These are phyloP conservation scores for Aspergillus homomorphus DNA, from an alignment of 495 filamentous ascomycete species.

Conservation along the genomic window DNA sequence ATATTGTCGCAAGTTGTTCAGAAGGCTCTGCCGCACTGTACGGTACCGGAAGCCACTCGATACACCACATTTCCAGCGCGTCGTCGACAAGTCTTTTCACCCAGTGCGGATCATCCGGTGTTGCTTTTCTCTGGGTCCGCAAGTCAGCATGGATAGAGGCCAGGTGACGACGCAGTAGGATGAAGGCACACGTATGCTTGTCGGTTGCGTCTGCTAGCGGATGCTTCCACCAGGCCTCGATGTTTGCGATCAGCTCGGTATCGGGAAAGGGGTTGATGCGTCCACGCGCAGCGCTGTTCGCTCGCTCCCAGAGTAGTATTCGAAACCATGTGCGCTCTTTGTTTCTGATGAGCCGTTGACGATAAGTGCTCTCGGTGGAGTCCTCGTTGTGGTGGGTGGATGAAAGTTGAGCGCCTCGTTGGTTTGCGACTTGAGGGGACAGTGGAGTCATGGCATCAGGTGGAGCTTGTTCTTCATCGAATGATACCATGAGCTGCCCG, in stretches of 20 bases:
- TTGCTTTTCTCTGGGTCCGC: neutral
- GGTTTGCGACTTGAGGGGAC: too few relatives aligned
- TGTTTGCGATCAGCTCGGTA: conserved; percentile 19
- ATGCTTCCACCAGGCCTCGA: conserved; percentile 28
- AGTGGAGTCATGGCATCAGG: too few relatives aligned
- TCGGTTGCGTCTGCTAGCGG: conserved; percentile 26
- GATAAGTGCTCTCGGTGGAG: neutral
- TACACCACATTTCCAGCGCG: conserved; percentile 19
- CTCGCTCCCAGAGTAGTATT: conserved; percentile 30
- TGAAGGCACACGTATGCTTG: conserved; percentile 28
- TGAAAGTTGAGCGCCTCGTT: too few relatives aligned
- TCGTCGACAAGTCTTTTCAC: conserved; percentile 20
- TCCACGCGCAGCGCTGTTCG: conserved; percentile 28
- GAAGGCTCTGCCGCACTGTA: conserved; percentile 1
- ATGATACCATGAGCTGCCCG: neutral
- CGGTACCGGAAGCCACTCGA: conserved; percentile 17
- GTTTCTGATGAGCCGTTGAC: conserved; percentile 22
- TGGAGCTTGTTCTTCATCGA: neutral
- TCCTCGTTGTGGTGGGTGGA: neutral
- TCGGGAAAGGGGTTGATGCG: conserved; percentile 25
- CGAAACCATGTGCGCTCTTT: conserved; percentile 27
- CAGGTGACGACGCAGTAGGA: conserved; percentile 18
- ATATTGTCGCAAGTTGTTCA: conserved; percentile 21
- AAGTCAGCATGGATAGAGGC: conserved; percentile 20
- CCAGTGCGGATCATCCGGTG: conserved; percentile 23